Evolutionary conservation across 2,329 filamentous ascomycete genomes (phyloP).

Genomic region (Macroventuria anomochaeta): DNA sequence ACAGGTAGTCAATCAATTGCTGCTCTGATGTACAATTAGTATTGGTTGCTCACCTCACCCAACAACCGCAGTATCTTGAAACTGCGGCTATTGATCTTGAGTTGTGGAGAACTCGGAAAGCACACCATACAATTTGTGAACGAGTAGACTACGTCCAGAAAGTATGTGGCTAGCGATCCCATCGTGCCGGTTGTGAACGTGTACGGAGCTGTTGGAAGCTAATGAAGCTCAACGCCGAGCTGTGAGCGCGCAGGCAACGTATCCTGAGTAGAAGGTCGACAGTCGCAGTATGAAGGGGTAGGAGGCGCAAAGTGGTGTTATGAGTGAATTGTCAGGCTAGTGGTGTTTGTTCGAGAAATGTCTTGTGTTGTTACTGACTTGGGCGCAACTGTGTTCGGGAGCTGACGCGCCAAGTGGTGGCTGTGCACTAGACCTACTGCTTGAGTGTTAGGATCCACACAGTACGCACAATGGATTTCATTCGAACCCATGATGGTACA

Average conservation of each 20-base stretch:
- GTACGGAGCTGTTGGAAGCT: conserved; percentile 27
- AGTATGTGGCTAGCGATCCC: conserved; percentile 59
- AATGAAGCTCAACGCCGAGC: conserved; percentile 21
- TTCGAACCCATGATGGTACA: too few species aligned
- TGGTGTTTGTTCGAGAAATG: conserved; percentile 7
- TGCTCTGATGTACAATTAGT: neutral
- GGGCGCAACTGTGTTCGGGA: conserved; percentile 18
- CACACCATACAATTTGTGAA: conserved; percentile 95
- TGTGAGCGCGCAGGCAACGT: conserved; percentile 14
- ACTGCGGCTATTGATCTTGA: conserved; percentile 92
- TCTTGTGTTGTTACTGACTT: conserved; percentile 11
- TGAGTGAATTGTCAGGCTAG: neutral
- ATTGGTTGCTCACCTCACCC: conserved; percentile 74
- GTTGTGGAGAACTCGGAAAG: conserved; percentile 90
- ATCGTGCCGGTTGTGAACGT: conserved; percentile 29
- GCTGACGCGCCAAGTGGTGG: conserved; percentile 21
- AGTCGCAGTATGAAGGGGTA: conserved; percentile 1
- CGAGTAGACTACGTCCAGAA: conserved; percentile 88
- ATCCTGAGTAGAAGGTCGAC: neutral
- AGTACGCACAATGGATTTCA: too few species aligned
- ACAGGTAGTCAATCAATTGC: conserved; percentile 4
- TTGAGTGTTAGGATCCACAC: too few species aligned
- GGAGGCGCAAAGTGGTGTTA: neutral
- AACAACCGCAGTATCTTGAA: conserved; percentile 95
- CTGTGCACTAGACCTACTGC: conserved; percentile 5